Evolutionary conservation across 148 eudicot species (phyloP).

Genomic region (Limonium bicolor): DNA sequence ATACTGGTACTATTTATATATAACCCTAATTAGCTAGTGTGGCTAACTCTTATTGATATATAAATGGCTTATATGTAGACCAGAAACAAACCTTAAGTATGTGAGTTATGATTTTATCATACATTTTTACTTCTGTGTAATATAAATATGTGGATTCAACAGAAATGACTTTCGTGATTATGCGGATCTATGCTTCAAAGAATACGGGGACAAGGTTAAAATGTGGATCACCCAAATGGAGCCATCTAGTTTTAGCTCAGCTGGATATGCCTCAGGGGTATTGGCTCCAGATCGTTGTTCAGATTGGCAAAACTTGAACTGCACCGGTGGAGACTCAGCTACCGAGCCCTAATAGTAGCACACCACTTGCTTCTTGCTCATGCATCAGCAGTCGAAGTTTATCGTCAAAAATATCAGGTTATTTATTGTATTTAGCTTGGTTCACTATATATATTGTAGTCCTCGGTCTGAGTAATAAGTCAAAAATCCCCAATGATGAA

Average conservation of each 20-base stretch:
- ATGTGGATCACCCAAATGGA: conserved; percentile 34
- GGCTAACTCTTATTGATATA: background rate
- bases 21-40: background rate
- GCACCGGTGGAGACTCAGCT: conserved; percentile 27
- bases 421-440: no score
- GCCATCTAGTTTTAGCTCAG: conserved; percentile 8
- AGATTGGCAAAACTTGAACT: conserved; percentile 15
- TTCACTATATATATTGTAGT: background rate
- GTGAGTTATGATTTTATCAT: background rate
- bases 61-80: no score
- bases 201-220: conserved; percentile 21
- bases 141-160: background rate
- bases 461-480: no score
- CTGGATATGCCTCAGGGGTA: conserved; percentile 11
- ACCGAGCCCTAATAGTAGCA: conserved; percentile 37
- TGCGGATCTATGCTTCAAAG: conserved; percentile 22
- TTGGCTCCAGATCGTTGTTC: conserved; percentile 25
- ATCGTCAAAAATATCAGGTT: conserved; percentile 29
- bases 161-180: conserved; percentile 12
- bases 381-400: conserved; percentile 22
- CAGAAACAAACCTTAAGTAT: no score
- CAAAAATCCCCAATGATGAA: background rate
- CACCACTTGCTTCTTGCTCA: conserved; percentile 32
- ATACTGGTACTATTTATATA: no score
- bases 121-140: background rate